Base-by-base conservation (phyloP, 2,329 filamentous ascomycete species). In the Trichoderma atrobrunneum region DNA sequence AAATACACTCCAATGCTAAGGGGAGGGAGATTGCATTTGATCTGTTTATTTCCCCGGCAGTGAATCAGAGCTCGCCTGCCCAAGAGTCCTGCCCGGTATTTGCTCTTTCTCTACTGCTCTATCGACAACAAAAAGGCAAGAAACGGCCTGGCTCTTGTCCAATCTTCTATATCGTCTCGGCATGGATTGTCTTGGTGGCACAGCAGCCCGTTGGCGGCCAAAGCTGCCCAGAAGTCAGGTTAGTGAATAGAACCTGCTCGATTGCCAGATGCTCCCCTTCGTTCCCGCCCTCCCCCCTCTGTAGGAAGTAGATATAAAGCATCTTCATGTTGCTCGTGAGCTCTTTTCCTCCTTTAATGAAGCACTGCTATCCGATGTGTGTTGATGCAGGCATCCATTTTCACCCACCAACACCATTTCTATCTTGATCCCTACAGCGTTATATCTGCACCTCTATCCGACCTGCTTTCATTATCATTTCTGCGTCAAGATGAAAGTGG, bases 351-450 rank as follows among this genome's bases (percentile, higher is more conserved):
- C 28, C 7, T 60, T 2, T 14, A 26, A n/a, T 30, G 34, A 28
- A 48, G 48, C 12, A 39, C 32, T 54, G 28, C 26, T 64, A 34
- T 18, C 39, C 21, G 39, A 28, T 32, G 64, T 18, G 60, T 43
- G 57, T 51, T 21, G 30, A 69, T 68, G 39, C 60, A 51, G 43
- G 43, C n/a, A 72, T 28, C 24, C 57, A 56, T 39, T 64, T 61
- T 54, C 60, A 59, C 32, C 32, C 56, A 56, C 24, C 16, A 34
- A 28, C 66, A 70, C 60, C 56, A 26, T 70, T 70, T 66, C 34
- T 26, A 59, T 51, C 67, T 62, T 56, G 39, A 56, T 48, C 48
- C 48, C 26, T 66, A 51, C 71, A 72, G 66, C 61, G 68, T 72
- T 66, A 57, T 72, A 63, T 54, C 61, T 65, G n/a, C 51, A 70